Base-by-base conservation (phyloP, 2,329 filamentous ascomycete species). In the Pseudogymnoascus sp. region DNA sequence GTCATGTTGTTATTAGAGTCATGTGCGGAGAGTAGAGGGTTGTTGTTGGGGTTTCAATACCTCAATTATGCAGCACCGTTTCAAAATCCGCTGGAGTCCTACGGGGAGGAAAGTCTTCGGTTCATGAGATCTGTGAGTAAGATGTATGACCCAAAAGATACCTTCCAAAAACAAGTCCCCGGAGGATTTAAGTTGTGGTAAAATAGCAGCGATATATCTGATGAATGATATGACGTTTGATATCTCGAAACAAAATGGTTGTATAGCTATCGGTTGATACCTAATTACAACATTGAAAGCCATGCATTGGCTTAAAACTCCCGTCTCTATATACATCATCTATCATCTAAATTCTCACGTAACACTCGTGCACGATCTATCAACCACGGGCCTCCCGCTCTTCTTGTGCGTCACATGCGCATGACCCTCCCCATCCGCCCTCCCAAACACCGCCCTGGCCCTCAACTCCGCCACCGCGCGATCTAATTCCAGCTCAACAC, bases 401-500 rank as follows among this genome's bases (percentile, higher is more conserved):
- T 20, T 25, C 39, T 20, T 25, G n/a, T n/a, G n/a, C 38, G 11
- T 18, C 8, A 9, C 18, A 7, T 20, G 37, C 37, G 6, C 38
- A 9, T 18, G 38, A 8, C 8, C 39, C 18, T 22, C 39, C 47
- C 25, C 32, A 16, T 22, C 25, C 18, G 11, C 50, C 32, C 25
- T 22, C 25, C 50, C 50, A 22, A 72, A 72, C 6, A 72, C 71
- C 6, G 90, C 84, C 3, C 85, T 78, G 2, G 87, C 82, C 30
- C 87, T 80, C 28, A 91, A 76, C 9, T 80, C 78, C 64, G 89
- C 86, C 1, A 93, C 87, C 2, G 89, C 88, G 18, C 83, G 79
- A 70, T 94, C 89, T 1, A 97, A 76, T 3, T 91, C 90, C 54
- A 96, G 76, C 71, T 97, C 93, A 60, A 97, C 90, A 2, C 91